Percentiles rank a stretch among this genome's conserved stretches.
Conservation (phyloP, 352 stramenopile genomes). For the Globisporangium paroecandrum region DNA sequence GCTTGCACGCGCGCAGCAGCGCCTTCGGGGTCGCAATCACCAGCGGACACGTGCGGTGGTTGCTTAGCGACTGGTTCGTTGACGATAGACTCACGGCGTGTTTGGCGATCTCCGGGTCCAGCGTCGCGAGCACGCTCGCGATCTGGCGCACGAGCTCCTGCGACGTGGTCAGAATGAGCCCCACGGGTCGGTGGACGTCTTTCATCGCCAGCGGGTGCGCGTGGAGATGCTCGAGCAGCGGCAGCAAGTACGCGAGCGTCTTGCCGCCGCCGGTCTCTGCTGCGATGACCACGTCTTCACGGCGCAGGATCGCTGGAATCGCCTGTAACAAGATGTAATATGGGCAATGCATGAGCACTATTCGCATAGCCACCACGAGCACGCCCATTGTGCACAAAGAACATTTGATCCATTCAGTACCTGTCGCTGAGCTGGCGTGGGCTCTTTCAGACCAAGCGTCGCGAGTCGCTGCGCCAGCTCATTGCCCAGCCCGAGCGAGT, state of each 20-base stretch:
- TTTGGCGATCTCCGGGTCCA: conserved; percentile 38
- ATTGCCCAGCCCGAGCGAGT: conserved; percentile 46
- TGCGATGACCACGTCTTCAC: conserved; percentile 90
- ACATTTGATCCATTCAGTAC: conserved; percentile 6
- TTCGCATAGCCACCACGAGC: not conserved
- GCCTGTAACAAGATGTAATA: conserved; percentile 20
- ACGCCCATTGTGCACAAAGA: not conserved
- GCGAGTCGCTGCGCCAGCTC: conserved; percentile 34
- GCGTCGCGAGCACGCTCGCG: conserved; percentile 32
- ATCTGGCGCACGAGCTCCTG: conserved; percentile 86
- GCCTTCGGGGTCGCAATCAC: conserved; percentile 65
- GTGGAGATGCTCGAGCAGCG: conserved; percentile 74
- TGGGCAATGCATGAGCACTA: not conserved
- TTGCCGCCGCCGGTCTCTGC: conserved; percentile 95
- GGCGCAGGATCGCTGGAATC: conserved; percentile 48
- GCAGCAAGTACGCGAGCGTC: conserved; percentile 94
- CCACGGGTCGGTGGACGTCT: conserved; percentile 46
- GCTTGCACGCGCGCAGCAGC: conserved; percentile 59
- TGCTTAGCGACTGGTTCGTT: conserved; percentile 40
- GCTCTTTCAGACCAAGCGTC: conserved; percentile 32
- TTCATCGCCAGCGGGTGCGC: conserved; percentile 28
- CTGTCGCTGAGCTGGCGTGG: conserved; percentile 50
- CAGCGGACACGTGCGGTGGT: conserved; percentile 37
- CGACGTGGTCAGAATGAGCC: conserved; percentile 82
- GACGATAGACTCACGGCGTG: conserved; percentile 49